Percentiles rank a stretch among this genome's conserved stretches.
Conservation (phyloP, 2,329 filamentous ascomycete species). For the Talaromyces verruculosus region DNA sequence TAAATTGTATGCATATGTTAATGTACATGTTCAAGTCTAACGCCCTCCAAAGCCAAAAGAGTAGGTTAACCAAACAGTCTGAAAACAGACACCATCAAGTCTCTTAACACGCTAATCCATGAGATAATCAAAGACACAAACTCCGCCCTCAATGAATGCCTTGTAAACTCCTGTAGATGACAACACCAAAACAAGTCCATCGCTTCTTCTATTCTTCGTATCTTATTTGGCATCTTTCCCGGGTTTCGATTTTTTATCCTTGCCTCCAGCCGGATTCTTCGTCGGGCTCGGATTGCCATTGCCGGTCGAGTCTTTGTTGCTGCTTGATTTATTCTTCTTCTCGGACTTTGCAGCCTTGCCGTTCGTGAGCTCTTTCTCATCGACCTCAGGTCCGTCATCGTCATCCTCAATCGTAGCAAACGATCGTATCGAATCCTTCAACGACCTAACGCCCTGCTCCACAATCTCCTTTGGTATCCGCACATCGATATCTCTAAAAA, state of each 20-base stretch:
- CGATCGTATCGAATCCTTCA: slow-evolving; percentile 54
- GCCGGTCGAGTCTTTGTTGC: slow-evolving; percentile 12
- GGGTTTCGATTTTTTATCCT: slow-evolving; percentile 21
- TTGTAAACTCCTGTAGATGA: slow-evolving; percentile 7
- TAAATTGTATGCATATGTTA: slow-evolving; percentile 3
- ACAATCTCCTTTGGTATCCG: slow-evolving; percentile 52
- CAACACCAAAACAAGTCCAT: background rate
- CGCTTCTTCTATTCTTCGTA: background rate
- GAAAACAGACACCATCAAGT: slow-evolving; percentile 4
- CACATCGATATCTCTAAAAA: slow-evolving; percentile 46
- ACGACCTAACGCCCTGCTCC: slow-evolving; percentile 51
- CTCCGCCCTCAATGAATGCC: slow-evolving; percentile 9
- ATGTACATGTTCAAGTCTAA: background rate
- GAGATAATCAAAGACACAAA: slow-evolving; percentile 1
- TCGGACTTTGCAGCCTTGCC: slow-evolving; percentile 18
- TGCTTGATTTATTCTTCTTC: slow-evolving; percentile 16
- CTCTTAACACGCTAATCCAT: background rate
- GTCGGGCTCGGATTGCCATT: slow-evolving; percentile 15
- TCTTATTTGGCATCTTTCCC: slow-evolving; percentile 15
- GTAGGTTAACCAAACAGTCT: background rate
- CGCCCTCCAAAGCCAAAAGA: background rate
- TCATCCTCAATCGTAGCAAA: slow-evolving; percentile 51
- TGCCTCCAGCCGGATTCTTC: slow-evolving; percentile 9
- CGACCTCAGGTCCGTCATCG: slow-evolving; percentile 20
- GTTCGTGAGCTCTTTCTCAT: slow-evolving; percentile 23